Percentiles rank a stretch among this genome's conserved stretches.
Conservation (phyloP, 805 yeast genomes). For the Suhomyces emberorum region DNA sequence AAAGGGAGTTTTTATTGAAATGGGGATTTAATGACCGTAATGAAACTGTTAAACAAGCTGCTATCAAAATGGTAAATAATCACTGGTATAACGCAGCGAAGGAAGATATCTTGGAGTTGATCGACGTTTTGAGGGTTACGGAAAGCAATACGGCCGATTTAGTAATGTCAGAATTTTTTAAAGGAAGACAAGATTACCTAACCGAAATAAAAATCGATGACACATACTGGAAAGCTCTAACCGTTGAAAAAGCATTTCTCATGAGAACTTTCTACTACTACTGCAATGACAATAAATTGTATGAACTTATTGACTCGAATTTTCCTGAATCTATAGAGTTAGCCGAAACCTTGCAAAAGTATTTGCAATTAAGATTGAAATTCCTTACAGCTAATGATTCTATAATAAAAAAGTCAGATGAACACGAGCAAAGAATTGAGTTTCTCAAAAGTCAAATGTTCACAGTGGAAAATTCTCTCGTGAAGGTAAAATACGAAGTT, state of each 20-base stretch:
- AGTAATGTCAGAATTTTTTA: constrained; percentile 64
- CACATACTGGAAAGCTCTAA: constrained; percentile 65
- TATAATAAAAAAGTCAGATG: constrained; percentile 18
- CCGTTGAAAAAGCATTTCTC: constrained; percentile 73
- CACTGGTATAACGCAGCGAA: constrained; percentile 70
- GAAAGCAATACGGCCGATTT: constrained; percentile 62
- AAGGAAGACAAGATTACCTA: constrained; percentile 59
- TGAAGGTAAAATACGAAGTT: constrained; percentile 18
- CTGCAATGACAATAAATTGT: constrained; percentile 53
- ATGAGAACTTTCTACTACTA: constrained; percentile 63
- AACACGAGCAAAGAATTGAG: constrained; percentile 13
- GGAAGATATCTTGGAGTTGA: constrained; percentile 66
- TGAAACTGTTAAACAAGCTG: constrained; percentile 64
- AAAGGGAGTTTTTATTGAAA: constrained; percentile 63
- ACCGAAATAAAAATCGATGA: constrained; percentile 56
- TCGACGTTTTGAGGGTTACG: constrained; percentile 70
- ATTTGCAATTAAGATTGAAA: constrained; percentile 47
- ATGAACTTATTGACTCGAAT: constrained; percentile 57
- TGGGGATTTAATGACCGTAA: constrained; percentile 94
- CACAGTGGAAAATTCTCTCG: constrained; percentile 14
- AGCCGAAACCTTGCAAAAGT: constrained; percentile 55
- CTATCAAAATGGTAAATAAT: constrained; percentile 62
- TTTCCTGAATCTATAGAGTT: constrained; percentile 79
- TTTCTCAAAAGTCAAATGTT: constrained; percentile 15
- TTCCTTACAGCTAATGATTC: constrained; percentile 21